These are phyloP conservation scores for Potentilla sterilis DNA, from an alignment of 306 rosid species.

Conservation along the genomic window DNA sequence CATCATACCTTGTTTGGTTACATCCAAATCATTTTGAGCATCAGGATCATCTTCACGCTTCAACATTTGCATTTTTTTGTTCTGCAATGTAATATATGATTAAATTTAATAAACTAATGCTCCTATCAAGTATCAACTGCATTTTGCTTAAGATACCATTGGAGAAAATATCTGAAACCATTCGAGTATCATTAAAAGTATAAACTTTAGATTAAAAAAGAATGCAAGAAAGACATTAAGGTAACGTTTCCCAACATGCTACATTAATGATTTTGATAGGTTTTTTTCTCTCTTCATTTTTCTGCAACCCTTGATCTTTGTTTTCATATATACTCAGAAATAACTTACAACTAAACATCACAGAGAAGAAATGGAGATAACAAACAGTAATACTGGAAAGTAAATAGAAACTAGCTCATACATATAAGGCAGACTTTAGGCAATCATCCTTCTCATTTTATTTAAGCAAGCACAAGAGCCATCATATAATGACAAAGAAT, in stretches of 20 bases:
- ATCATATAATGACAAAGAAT: neutral
- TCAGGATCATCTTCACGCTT: slow-evolving; percentile 46
- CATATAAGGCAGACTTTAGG: neutral
- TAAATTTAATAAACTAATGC: slow-evolving; percentile 10
- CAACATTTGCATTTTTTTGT: slow-evolving; percentile 36
- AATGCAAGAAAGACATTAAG: no score
- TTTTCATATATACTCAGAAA: neutral
- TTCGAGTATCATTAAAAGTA: no score
- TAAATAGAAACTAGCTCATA: neutral
- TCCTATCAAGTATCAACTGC: no score
- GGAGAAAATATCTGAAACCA: neutral
- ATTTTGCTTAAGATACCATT: neutral
- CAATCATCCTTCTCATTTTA: neutral
- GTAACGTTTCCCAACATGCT: neutral
- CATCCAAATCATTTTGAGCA: slow-evolving; percentile 47
- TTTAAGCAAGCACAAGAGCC: neutral
- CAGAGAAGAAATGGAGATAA: neutral
- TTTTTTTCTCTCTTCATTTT: neutral
- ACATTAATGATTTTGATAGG: neutral
- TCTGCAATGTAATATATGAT: slow-evolving; percentile 40
- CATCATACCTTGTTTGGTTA: slow-evolving; percentile 44
- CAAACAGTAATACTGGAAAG: neutral
- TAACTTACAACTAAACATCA: neutral
- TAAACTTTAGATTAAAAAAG: no score
- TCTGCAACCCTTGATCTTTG: neutral